Conservation (phyloP, 176 grass and related monocot species). For the Carex littledalei region DNA sequence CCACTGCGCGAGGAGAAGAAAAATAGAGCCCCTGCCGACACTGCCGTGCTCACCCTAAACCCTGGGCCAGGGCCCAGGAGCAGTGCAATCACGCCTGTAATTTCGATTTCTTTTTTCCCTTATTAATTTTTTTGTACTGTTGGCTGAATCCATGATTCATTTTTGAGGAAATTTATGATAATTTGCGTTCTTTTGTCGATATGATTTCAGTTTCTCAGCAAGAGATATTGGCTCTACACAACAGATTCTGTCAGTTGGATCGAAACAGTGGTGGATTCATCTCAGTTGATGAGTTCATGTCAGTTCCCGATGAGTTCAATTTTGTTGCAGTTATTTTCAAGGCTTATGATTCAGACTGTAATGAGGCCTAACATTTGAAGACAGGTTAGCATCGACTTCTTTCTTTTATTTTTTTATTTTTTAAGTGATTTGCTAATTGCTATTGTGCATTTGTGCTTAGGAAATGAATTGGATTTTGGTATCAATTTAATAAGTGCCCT, state of each 20-base stretch:
- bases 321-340: too few relatives aligned
- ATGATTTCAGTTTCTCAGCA: conserved; percentile 71
- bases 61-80: conserved; percentile 44
- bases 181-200: neutral
- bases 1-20: too few relatives aligned
- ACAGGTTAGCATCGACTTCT: too few relatives aligned
- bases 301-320: conserved; percentile 42
- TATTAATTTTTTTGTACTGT: neutral
- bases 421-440: too few relatives aligned
- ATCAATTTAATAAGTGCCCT: too few relatives aligned
- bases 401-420: too few relatives aligned
- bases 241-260: conserved; percentile 90
- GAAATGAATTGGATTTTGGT: too few relatives aligned
- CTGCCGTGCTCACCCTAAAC: too few relatives aligned
- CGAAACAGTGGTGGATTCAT: conserved; percentile 66
- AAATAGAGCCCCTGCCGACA: too few relatives aligned
- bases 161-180: neutral
- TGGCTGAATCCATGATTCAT: neutral
- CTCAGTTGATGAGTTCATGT: conserved; percentile 83
- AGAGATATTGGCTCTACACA: conserved; percentile 91
- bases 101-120: neutral
- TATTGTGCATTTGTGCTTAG: too few relatives aligned
- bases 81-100: conserved; percentile 78
- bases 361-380: too few relatives aligned
- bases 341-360: too few relatives aligned